These are phyloP conservation scores for Nicotiana paniculata DNA, from an alignment of 257 asterid species.

Conservation along the genomic window DNA sequence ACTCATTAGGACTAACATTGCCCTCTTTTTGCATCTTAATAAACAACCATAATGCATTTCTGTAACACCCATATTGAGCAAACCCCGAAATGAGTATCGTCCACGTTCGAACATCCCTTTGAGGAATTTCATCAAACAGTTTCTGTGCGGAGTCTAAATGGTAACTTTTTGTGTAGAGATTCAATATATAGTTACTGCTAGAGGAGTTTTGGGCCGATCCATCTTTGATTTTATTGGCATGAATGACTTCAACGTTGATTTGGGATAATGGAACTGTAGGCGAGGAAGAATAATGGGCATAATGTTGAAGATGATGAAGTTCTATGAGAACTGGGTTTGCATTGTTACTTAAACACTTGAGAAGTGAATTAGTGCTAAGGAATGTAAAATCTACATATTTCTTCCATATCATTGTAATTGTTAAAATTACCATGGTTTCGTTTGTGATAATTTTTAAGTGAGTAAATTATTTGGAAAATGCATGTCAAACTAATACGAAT, in stretches of 20 bases:
- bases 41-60: slow-evolving; percentile 44
- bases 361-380: neutral
- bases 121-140: slow-evolving; percentile 65
- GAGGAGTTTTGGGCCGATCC: slow-evolving; percentile 28
- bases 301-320: neutral
- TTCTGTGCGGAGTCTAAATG: slow-evolving; percentile 31
- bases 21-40: slow-evolving; percentile 45
- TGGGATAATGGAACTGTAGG: slow-evolving; percentile 4
- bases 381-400: neutral
- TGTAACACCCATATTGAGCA: slow-evolving; percentile 30
- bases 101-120: slow-evolving; percentile 68
- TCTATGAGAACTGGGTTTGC: neutral
- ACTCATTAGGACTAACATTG: slow-evolving; percentile 47
- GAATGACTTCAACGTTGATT: slow-evolving; percentile 21
- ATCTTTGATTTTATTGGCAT: slow-evolving; percentile 38
- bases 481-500: no score
- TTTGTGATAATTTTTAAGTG: no score
- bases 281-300: slow-evolving; percentile 15
- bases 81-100: slow-evolving; percentile 60
- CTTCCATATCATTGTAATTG: slow-evolving; percentile 15
- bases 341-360: neutral
- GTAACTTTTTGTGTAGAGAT: slow-evolving; percentile 26
- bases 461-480: no score
- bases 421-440: no score
- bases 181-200: slow-evolving; percentile 32